Percentiles rank a stretch among this genome's conserved stretches.
Conservation (phyloP, 2,329 filamentous ascomycete species). For the Neonectria neomacrospora region DNA sequence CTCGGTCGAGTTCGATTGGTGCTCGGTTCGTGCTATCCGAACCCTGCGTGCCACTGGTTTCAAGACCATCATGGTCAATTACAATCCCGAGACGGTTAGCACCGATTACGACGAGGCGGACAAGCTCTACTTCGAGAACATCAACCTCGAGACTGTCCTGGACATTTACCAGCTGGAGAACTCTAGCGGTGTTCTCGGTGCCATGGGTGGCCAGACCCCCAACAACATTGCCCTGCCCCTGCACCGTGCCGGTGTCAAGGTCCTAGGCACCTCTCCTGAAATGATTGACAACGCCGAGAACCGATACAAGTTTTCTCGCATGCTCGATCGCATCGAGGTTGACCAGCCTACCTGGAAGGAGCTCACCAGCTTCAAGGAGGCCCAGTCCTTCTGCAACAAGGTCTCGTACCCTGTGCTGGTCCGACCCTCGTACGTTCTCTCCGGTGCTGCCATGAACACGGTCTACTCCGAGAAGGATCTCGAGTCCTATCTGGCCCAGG, state of each 20-base stretch:
- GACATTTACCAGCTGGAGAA: slow-evolving; percentile 93
- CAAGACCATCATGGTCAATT: slow-evolving; percentile 98
- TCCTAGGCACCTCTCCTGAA: slow-evolving; percentile 94
- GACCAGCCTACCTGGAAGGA: slow-evolving; percentile 99
- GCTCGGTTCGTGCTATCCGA: slow-evolving; percentile 91
- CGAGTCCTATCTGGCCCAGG: slow-evolving; percentile 87
- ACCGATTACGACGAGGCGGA: slow-evolving; percentile 97
- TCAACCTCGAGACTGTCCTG: slow-evolving; percentile 87
- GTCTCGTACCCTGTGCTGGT: slow-evolving; percentile 95
- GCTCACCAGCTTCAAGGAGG: slow-evolving; percentile 92
- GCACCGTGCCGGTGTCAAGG: slow-evolving; percentile 88
- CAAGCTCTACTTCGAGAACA: slow-evolving; percentile 95
- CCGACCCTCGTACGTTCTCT: slow-evolving; percentile 94
- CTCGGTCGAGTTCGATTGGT: slow-evolving; percentile 99
- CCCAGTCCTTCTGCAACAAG: slow-evolving; percentile 84
- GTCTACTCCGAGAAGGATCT: slow-evolving; percentile 97
- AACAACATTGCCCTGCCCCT: slow-evolving; percentile 97
- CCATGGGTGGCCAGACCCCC: slow-evolving; percentile 96
- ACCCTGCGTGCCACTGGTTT: slow-evolving; percentile 84
- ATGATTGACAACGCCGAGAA: slow-evolving; percentile 99
- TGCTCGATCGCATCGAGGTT: slow-evolving; percentile 93
- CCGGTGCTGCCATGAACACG: slow-evolving; percentile 98
- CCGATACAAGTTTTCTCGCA: slow-evolving; percentile 97
- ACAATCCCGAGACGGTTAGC: slow-evolving; percentile 88
- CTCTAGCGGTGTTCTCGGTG: slow-evolving; percentile 86